Conservation (phyloP, 768 basidiomycete species). For the Glaciozyma antarctica region DNA sequence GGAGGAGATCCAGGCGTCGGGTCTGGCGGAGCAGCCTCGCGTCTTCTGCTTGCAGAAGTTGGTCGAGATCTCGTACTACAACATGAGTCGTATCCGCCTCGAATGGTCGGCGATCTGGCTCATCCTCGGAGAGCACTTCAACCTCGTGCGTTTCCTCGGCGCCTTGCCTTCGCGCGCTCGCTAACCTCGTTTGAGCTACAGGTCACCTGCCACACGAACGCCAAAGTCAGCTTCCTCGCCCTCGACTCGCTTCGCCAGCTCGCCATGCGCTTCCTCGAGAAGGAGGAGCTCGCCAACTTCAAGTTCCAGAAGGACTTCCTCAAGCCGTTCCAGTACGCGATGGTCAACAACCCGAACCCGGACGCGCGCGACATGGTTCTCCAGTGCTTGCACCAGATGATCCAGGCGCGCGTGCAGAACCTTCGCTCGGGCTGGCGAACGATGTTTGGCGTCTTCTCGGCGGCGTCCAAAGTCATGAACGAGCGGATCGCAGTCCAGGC, state of each 20-base stretch:
- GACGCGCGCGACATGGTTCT: constrained; percentile 95
- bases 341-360: constrained; percentile 90
- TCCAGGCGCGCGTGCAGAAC: constrained; percentile 86
- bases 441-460: constrained; percentile 97
- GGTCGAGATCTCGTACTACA: constrained; percentile 98
- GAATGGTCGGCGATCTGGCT: constrained; percentile 99
- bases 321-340: constrained; percentile 95
- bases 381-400: constrained; percentile 98
- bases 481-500: constrained; percentile 87
- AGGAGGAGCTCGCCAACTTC: constrained; percentile 95
- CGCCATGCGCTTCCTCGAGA: constrained; percentile 97
- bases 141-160: constrained; percentile 53
- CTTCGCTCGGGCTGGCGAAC: constrained; percentile 98
- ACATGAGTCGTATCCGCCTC: constrained; percentile 93
- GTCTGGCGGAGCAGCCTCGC: constrained; percentile 82
- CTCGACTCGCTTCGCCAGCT: constrained; percentile 91
- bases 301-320: constrained; percentile 99
- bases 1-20: constrained; percentile 98
- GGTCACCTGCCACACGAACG: constrained; percentile 98
- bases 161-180: neutral
- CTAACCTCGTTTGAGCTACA: constrained; percentile 36
- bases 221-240: constrained; percentile 91
- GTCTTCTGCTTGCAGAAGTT: constrained; percentile 95
- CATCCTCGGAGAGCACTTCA: constrained; percentile 96
- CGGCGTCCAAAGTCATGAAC: constrained; percentile 68